Percentiles rank a stretch among this genome's conserved stretches.
These are phyloP conservation scores for Phytophthora syringae DNA, from an alignment of 352 stramenopile genomes.

Conservation along the genomic window DNA sequence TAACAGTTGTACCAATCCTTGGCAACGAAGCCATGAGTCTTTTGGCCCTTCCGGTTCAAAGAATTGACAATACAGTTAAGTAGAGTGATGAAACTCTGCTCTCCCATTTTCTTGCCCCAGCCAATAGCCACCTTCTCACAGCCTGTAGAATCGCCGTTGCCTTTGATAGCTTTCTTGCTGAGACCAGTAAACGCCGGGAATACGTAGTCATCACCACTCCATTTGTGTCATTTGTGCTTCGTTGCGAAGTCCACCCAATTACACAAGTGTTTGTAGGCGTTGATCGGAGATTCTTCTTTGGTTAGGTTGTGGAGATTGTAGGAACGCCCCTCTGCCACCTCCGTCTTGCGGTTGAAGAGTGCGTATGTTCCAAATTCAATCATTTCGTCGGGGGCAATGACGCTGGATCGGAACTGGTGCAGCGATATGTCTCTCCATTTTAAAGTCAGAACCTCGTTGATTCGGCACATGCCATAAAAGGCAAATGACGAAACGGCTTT, in stretches of 20 bases:
- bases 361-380: too few relatives aligned
- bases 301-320: constrained; percentile 9
- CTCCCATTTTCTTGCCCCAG: too few relatives aligned
- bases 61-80: too few relatives aligned
- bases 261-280: constrained; percentile 11
- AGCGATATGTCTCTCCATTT: constrained; percentile 15
- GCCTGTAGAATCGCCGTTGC: too few relatives aligned
- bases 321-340: too few relatives aligned
- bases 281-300: not conserved
- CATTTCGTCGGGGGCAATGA: too few relatives aligned
- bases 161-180: too few relatives aligned
- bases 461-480: constrained; percentile 25
- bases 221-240: not conserved
- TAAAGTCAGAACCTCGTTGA: constrained; percentile 17
- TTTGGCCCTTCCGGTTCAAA: too few relatives aligned
- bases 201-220: constrained; percentile 14
- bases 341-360: too few relatives aligned
- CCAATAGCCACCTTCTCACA: too few relatives aligned
- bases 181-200: too few relatives aligned
- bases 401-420: not conserved
- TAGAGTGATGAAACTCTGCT: too few relatives aligned
- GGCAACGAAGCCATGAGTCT: not conserved
- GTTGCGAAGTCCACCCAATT: constrained; percentile 13
- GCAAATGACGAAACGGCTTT: constrained; percentile 14
- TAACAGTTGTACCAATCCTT: constrained; percentile 18